These are phyloP conservation scores for Didymellaceae sp. DNA, from an alignment of 2,329 filamentous ascomycete species.

Conservation along the genomic window DNA sequence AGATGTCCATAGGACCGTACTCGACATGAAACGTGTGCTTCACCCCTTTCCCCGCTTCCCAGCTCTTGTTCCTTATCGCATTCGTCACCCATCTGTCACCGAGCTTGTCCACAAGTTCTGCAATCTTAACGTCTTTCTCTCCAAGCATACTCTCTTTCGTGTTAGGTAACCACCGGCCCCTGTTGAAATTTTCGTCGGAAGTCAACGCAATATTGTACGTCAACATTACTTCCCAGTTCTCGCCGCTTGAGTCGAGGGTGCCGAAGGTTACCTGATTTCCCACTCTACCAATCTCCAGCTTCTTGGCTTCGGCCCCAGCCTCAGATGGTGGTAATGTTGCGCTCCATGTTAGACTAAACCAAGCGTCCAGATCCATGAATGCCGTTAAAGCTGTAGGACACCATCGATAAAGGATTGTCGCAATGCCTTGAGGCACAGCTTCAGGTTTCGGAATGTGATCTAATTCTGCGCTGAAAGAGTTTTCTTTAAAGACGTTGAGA, in stretches of 20 bases:
- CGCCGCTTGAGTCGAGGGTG: slow-evolving; percentile 22
- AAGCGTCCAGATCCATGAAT: slow-evolving; percentile 33
- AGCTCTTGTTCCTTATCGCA: slow-evolving; percentile 13
- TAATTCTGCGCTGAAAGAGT: slow-evolving; percentile 5
- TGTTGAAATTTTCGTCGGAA: neutral
- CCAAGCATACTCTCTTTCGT: slow-evolving; percentile 30
- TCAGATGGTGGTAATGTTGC: slow-evolving; percentile 8
- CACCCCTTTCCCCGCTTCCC: slow-evolving; percentile 26
- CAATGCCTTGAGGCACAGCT: slow-evolving; percentile 16
- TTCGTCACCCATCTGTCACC: slow-evolving; percentile 2
- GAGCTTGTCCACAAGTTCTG: slow-evolving; percentile 17
- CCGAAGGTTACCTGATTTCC: slow-evolving; percentile 34
- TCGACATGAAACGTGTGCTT: slow-evolving; percentile 29
- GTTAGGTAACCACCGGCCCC: slow-evolving; percentile 28
- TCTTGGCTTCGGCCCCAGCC: slow-evolving; percentile 14
- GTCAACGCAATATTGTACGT: slow-evolving; percentile 25
- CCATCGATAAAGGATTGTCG: slow-evolving; percentile 31
- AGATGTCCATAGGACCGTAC: slow-evolving; percentile 36
- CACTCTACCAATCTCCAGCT: slow-evolving; percentile 32
- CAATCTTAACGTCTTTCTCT: slow-evolving; percentile 20
- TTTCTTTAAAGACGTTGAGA: slow-evolving; percentile 11
- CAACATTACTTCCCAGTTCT: slow-evolving; percentile 30
- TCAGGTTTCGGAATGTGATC: neutral
- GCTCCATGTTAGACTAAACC: slow-evolving; percentile 34
- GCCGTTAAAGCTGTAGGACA: slow-evolving; percentile 24